phyloP scores from a whole-genome alignment of 2,329 filamentous ascomycete genomes.

The Cladophialophora yegresii region DNA sequence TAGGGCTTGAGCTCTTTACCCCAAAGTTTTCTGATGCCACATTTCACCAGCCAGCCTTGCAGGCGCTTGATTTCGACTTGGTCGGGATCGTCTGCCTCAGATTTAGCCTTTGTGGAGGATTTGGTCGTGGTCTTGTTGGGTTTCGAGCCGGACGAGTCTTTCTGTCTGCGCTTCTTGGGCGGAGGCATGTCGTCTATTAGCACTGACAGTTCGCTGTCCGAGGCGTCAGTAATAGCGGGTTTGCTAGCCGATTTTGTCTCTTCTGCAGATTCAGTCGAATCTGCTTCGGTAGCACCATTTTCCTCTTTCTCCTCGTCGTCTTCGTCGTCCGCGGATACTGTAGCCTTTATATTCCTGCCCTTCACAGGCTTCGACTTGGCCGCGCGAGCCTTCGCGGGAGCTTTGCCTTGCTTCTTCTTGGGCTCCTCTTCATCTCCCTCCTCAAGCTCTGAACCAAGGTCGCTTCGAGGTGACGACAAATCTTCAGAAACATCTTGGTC shows the following conservation, averaged over 20 bases:
- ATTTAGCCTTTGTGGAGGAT: conserved; percentile 44
- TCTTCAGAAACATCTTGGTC: conserved; percentile 27
- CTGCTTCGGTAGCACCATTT: conserved; percentile 12
- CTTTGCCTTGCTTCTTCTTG: conserved; percentile 18
- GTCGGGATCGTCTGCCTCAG: conserved; percentile 60
- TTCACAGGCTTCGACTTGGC: conserved; percentile 32
- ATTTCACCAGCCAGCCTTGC: conserved; percentile 83
- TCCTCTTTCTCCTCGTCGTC: conserved; percentile 19
- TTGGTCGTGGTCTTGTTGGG: conserved; percentile 34
- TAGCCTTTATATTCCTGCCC: conserved; percentile 27
- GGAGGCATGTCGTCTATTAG: conserved; percentile 75
- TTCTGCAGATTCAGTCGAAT: conserved; percentile 13
- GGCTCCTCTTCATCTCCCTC: conserved; percentile 14
- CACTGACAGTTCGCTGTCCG: conserved; percentile 68
- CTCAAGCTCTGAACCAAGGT: conserved; percentile 17
- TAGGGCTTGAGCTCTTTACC: conserved; percentile 76
- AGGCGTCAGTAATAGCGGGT: conserved; percentile 45
- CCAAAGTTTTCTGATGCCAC: conserved; percentile 92
- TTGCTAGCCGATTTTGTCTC: conserved; percentile 4
- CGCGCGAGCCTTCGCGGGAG: conserved; percentile 6
- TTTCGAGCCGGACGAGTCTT: conserved; percentile 41
- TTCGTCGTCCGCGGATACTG: conserved; percentile 28
- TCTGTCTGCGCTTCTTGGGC: conserved; percentile 54
- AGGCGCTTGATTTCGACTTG: conserved; percentile 83
- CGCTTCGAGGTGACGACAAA: conserved; percentile 28